Conservation (phyloP, 805 yeast genomes). For the Yamadazyma kitorensis region DNA sequence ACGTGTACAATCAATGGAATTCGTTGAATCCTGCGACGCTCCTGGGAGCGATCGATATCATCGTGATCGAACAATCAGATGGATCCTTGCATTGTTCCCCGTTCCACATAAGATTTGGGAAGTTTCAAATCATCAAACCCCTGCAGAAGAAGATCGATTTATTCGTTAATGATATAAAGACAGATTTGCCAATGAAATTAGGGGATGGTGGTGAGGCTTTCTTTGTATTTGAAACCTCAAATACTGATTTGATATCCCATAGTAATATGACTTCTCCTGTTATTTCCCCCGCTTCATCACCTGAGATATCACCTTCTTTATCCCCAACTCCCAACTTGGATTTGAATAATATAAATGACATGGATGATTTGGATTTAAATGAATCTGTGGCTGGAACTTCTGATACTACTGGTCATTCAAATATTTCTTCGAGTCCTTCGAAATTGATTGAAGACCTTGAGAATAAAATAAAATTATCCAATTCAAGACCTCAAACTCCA, state of each 20-base stretch:
- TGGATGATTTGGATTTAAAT: constrained; percentile 37
- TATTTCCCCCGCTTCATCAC: constrained; percentile 63
- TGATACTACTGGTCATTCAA: not conserved
- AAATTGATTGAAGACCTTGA: constrained; percentile 25
- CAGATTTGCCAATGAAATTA: constrained; percentile 89
- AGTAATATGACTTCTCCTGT: constrained; percentile 87
- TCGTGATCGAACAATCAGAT: constrained; percentile 86
- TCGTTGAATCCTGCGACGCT: constrained; percentile 95
- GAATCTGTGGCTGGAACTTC: no score
- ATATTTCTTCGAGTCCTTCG: not conserved
- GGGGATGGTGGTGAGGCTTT: constrained; percentile 99
- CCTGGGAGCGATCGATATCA: constrained; percentile 95
- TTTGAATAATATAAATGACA: constrained; percentile 24
- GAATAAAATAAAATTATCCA: constrained; percentile 23
- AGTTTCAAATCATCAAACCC: constrained; percentile 87
- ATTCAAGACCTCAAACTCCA: constrained; percentile 13
- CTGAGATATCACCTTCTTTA: constrained; percentile 38
- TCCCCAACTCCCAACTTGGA: constrained; percentile 17
- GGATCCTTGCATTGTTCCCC: constrained; percentile 87
- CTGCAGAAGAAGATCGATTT: constrained; percentile 93
- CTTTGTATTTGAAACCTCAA: constrained; percentile 86
- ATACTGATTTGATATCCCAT: constrained; percentile 62
- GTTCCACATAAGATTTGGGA: constrained; percentile 95
- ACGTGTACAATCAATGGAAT: constrained; percentile 96
- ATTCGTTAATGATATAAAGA: constrained; percentile 75